Evolutionary conservation across 2,329 filamentous ascomycete species (phyloP).

Genomic region (Penicillium griseofulvum): DNA sequence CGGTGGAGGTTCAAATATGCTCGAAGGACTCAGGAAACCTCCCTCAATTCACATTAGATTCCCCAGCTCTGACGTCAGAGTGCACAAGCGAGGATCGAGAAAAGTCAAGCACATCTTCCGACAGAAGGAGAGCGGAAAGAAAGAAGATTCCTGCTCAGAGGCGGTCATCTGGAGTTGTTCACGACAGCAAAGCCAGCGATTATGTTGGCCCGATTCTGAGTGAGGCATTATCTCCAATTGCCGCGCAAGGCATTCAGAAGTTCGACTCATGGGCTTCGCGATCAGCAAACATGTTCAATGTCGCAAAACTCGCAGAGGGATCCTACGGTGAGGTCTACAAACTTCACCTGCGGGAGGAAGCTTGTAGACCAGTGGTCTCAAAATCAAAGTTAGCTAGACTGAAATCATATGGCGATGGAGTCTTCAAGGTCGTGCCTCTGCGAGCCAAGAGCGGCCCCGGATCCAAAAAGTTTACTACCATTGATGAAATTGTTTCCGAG

Average conservation of each 20-base stretch:
- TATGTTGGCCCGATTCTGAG: constrained; percentile 40
- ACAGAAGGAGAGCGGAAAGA: constrained; percentile 11
- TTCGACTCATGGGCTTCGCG: constrained; percentile 42
- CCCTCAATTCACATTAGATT: neutral
- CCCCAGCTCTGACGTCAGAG: neutral
- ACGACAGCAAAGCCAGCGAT: constrained; percentile 32
- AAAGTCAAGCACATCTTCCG: neutral
- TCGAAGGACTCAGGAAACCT: neutral
- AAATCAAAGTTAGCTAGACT: constrained; percentile 39
- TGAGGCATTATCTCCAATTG: constrained; percentile 37
- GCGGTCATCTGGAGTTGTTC: constrained; percentile 34
- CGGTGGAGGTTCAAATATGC: constrained; percentile 30
- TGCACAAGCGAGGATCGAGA: neutral
- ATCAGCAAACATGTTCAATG: constrained; percentile 40
- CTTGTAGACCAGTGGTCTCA: constrained; percentile 35
- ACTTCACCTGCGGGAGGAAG: constrained; percentile 44
- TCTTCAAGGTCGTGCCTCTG: constrained; percentile 52
- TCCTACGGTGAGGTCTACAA: constrained; percentile 67
- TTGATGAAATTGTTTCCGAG: constrained; percentile 52
- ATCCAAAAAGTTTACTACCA: constrained; percentile 44
- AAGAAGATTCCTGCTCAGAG: constrained; percentile 22
- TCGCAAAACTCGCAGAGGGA: constrained; percentile 64
- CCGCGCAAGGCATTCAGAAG: constrained; percentile 38
- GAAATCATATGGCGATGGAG: constrained; percentile 42
- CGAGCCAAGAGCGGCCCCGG: constrained; percentile 41